Evolutionary conservation across 192 early-diverging fungal species (phyloP), one percentile per base, ranked within the genome.

Genomic region (Neocallimastix lanati): DNA sequence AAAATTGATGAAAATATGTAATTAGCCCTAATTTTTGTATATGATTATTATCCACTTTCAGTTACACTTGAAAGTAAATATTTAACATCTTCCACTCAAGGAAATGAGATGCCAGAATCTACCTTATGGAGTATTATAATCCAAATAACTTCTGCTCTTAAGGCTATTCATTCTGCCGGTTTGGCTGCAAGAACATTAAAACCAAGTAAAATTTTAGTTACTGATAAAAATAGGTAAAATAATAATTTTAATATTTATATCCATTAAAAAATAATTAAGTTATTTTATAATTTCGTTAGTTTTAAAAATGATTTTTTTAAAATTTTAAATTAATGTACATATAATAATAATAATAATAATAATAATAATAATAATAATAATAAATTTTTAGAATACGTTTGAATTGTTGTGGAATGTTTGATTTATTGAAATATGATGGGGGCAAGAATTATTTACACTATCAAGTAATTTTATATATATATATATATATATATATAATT

Each of bases 21-120:
- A 30, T n/a, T 79, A 93, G 91, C 97, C n/a, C 87, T 99, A n/a
- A 90, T 98, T 14, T 89, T 99, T 82, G 96, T 98, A 11, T 96
- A 94, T 82, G 96, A 98, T 83, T 97, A 93, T 83, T 92, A 95
- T 86, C 96, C 96, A 13, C 91, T 93, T 28, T 87, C 93, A 13
- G 87, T 85, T 77, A 94, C 94, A 0, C 82, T 96, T 2, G 87
- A 84, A 79, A 86, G 88, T 13, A 90, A 90, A 29, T 90, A 93
- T 83, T 94, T 95, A 79, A 80, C 86, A 12, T 82, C 88, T 12
- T 79, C 79, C 28, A 78, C 81, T 14, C 37, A 76, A 29, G 50
- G n/a, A 33, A 28, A 40, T 28, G 30, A 83, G 27, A 87, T 95
- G 12, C 87, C 90, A 14, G 94, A 95, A 81, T 86, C 87, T 28